A percentile compares a stretch with the other conserved stretches of the same genome.
Evolutionary conservation across 495 filamentous ascomycete species (phyloP).

Genomic region (Neurospora sp.): DNA sequence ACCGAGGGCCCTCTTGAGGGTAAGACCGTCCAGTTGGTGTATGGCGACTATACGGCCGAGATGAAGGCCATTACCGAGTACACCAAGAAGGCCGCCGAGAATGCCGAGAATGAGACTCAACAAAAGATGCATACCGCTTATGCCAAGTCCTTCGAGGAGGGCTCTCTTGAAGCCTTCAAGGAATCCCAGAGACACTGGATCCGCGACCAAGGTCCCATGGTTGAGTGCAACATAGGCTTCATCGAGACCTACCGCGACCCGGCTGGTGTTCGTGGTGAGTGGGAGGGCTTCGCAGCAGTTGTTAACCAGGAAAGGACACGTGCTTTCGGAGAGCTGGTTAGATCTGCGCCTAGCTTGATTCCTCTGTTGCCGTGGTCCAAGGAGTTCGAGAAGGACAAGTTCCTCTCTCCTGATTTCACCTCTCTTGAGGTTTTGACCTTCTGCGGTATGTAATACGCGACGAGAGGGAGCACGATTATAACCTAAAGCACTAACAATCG

Average conservation of each 20-base stretch:
- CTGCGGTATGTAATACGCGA: slow-evolving; percentile 11
- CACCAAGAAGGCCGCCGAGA: slow-evolving; percentile 60
- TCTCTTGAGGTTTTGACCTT: slow-evolving; percentile 62
- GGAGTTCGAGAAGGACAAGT: slow-evolving; percentile 92
- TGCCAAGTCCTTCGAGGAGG: slow-evolving; percentile 71
- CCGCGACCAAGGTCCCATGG: slow-evolving; percentile 74
- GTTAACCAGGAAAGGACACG: slow-evolving; percentile 69
- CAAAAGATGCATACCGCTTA: slow-evolving; percentile 76
- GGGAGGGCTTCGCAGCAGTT: slow-evolving; percentile 85
- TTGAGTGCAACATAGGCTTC: slow-evolving; percentile 90
- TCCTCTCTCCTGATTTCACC: slow-evolving; percentile 90
- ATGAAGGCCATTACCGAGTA: slow-evolving; percentile 68
- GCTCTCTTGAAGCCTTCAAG: slow-evolving; percentile 82
- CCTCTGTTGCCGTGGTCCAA: slow-evolving; percentile 78
- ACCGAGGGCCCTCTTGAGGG: slow-evolving; percentile 53
- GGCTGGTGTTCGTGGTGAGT: slow-evolving; percentile 86
- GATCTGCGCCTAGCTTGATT: slow-evolving; percentile 70
- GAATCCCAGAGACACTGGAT: slow-evolving; percentile 89
- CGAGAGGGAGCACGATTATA: slow-evolving; percentile 1
- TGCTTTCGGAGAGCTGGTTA: slow-evolving; percentile 81
- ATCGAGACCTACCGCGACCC: slow-evolving; percentile 96
- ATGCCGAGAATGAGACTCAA: slow-evolving; percentile 79
- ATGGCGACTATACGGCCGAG: slow-evolving; percentile 72
- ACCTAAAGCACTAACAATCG: slow-evolving; percentile 32
- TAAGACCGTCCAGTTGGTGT: slow-evolving; percentile 60